Evolutionary conservation across 179 eudicot genomes (phyloP).

Genomic region (Gypsophila paniculata): DNA sequence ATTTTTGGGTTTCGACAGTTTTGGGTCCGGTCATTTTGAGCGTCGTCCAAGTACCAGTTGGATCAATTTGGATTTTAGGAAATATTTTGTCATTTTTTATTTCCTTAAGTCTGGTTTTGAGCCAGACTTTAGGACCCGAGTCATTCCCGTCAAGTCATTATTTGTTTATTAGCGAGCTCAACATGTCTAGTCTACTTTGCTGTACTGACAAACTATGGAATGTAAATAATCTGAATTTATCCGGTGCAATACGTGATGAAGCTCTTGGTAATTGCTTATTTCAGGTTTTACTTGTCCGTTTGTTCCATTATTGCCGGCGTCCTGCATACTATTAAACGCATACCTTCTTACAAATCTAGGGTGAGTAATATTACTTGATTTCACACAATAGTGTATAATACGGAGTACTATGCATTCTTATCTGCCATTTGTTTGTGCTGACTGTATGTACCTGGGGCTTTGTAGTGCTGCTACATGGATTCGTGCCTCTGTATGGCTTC

Average conservation of each 20-base stretch:
- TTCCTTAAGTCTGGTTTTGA: no score
- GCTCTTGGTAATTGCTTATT: constrained; percentile 8
- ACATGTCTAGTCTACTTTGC: background rate
- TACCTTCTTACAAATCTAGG: constrained; percentile 73
- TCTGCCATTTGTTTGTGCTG: background rate
- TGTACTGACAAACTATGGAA: background rate
- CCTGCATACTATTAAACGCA: constrained; percentile 56
- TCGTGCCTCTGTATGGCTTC: constrained; percentile 64
- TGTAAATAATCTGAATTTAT: background rate
- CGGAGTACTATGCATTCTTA: background rate
- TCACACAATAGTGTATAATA: background rate
- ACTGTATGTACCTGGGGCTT: constrained; percentile 9
- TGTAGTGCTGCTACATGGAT: constrained; percentile 57
- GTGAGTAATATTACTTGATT: constrained; percentile 34
- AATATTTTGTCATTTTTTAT: no score
- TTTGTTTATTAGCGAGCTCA: no score
- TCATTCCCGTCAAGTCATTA: no score
- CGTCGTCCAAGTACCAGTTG: no score
- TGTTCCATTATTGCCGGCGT: constrained; percentile 61
- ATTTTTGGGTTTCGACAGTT: no score
- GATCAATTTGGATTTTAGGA: no score
- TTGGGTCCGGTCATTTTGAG: background rate
- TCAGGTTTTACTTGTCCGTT: constrained; percentile 70
- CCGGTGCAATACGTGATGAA: background rate
- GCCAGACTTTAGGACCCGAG: no score